Evolutionary conservation across 768 basidiomycete genomes (phyloP), one percentile per base, ranked within the genome.

Genomic region (Phaeotremella skinneri): DNA sequence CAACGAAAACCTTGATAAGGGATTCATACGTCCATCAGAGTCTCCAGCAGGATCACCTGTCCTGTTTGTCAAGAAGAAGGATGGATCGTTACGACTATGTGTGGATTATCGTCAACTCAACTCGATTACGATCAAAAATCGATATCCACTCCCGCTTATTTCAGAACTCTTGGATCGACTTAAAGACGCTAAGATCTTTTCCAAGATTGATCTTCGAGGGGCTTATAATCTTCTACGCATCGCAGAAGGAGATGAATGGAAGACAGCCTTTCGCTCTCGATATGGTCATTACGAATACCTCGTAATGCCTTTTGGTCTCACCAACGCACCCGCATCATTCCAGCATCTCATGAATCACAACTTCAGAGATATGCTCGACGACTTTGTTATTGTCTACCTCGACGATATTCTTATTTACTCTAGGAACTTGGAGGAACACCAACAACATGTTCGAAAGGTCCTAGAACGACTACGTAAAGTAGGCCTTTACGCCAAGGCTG

Each of bases 1-100:
- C 26, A 69, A 81, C 17, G 62, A 73, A 13, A 75, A 81, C 48
- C 73, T 81, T 39, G 41, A 37, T 0, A 73, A 67, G 34, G 61
- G 61, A n/a, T 48, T 52, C 25, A 59, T 58, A 16, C 3, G 14
- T 11, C 52, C 39, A 4, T 53, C 57, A 25, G 20, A 49, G 1
- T 59, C 57, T 16, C 54, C 65, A n/a, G 21, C 42, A 3, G 59
- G 32, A 34, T 31, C 58, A 2, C 64, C 74, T 0, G 62, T 77
- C 48, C 69, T 78, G 62, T 78, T 80, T 30, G 58, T 79, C 5
- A 72, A 72, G 21, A 80, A 80, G 66, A 78, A 80, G 59, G 79
- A 78, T 55, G 74, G 78, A 1, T 49, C 49, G 0, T 58, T 79
- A 1, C 54, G 69, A 0, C 69, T 68, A 0, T 68, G 78, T 3